Conservation (phyloP, 2,329 filamentous ascomycete genomes). For the Colletotrichum sp. region DNA sequence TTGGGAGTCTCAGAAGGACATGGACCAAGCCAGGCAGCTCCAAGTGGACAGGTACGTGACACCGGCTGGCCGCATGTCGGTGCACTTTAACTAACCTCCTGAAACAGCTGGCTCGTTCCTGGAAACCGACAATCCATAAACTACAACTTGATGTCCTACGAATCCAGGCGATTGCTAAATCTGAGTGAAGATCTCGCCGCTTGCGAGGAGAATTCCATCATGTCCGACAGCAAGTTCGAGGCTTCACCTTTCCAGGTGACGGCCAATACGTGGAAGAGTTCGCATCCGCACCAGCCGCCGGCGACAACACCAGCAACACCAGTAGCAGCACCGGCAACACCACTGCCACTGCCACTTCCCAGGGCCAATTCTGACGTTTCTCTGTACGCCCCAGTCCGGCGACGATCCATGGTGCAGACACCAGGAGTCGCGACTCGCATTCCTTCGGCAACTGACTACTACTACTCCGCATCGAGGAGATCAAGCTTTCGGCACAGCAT, state of each 20-base stretch:
- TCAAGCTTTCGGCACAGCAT: slow-evolving; percentile 43
- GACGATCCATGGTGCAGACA: slow-evolving; percentile 52
- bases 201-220: slow-evolving; percentile 34
- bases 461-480: slow-evolving; percentile 26
- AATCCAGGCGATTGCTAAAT: slow-evolving; percentile 48
- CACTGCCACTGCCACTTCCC: slow-evolving; percentile 25
- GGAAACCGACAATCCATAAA: slow-evolving; percentile 44
- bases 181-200: slow-evolving; percentile 37
- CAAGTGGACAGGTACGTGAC: slow-evolving; percentile 19
- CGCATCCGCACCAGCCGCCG: slow-evolving; percentile 31
- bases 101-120: slow-evolving; percentile 34
- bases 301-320: neutral
- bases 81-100: neutral
- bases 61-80: too few species aligned
- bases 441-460: slow-evolving; percentile 1
- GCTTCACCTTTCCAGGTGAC: slow-evolving; percentile 32
- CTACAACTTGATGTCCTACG: slow-evolving; percentile 50
- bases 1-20: slow-evolving; percentile 16
- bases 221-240: slow-evolving; percentile 38
- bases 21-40: slow-evolving; percentile 22
- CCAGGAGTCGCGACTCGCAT: slow-evolving; percentile 55
- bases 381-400: slow-evolving; percentile 51
- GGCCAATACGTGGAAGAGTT: slow-evolving; percentile 41
- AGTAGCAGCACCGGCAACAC: neutral
- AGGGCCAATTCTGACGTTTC: slow-evolving; percentile 53